phyloP scores from a whole-genome alignment of 306 rosid genomes.

The Malus sylvestris region DNA sequence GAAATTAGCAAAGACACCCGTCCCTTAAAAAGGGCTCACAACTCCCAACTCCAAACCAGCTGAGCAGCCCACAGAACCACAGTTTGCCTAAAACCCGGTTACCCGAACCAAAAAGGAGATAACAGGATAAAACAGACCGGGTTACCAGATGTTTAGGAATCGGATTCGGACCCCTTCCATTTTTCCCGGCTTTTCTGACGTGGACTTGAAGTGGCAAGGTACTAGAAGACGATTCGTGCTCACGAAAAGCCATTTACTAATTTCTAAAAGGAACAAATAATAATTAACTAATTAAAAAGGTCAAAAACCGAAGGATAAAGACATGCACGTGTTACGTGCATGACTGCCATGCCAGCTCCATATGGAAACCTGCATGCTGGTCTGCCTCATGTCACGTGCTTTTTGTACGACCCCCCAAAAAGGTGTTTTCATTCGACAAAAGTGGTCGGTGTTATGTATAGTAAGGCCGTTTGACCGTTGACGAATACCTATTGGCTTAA shows the following conservation, averaged over 20 bases:
- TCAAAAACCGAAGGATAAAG: neutral
- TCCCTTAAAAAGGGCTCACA: neutral
- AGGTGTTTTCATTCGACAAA: neutral
- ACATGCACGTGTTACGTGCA: conserved; percentile 24
- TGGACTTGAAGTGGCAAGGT: conserved; percentile 15
- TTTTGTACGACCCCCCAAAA: conserved; percentile 17
- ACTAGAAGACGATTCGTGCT: neutral
- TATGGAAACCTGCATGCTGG: conserved; percentile 27
- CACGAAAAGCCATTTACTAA: neutral
- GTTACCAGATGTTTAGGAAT: neutral
- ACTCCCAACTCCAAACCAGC: neutral
- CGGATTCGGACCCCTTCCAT: neutral
- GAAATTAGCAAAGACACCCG: neutral
- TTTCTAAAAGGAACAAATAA: neutral
- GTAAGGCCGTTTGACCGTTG: conserved; percentile 9
- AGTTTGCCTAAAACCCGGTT: neutral
- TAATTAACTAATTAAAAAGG: neutral
- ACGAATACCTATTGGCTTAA: neutral
- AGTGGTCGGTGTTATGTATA: neutral
- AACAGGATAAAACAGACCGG: neutral
- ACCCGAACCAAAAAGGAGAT: neutral
- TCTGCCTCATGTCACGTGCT: conserved; percentile 45
- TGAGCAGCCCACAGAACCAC: neutral
- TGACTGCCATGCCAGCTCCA: conserved; percentile 45
- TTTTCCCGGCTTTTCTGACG: conserved; percentile 10